These are phyloP conservation scores for Ogataea wickerhamii DNA, from an alignment of 805 yeast species.

Conservation along the genomic window DNA sequence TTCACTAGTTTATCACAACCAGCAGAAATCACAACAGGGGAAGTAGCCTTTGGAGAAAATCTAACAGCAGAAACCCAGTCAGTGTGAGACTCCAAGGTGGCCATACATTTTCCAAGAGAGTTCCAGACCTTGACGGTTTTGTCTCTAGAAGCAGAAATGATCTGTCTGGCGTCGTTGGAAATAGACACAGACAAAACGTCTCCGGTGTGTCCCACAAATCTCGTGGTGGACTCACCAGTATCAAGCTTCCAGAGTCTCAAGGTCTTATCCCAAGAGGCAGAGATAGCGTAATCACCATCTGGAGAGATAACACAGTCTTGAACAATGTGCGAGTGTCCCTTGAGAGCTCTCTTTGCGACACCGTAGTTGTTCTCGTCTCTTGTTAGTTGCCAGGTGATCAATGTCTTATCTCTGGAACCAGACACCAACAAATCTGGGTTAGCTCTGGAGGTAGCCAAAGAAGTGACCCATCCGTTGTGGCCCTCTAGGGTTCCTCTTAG, in stretches of 20 bases:
- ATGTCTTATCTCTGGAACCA: constrained; percentile 98
- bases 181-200: constrained; percentile 97
- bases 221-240: constrained; percentile 88
- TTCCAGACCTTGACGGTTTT: constrained; percentile 99
- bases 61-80: constrained; percentile 99
- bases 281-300: constrained; percentile 96
- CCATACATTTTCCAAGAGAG: constrained; percentile 95
- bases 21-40: constrained; percentile 85
- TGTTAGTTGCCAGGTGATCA: constrained; percentile 95
- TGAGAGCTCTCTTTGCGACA: constrained; percentile 94
- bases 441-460: constrained; percentile 96
- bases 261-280: constrained; percentile 99
- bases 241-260: constrained; percentile 97
- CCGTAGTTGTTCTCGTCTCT: constrained; percentile 97
- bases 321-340: constrained; percentile 99
- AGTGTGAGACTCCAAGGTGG: constrained; percentile 90
- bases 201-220: constrained; percentile 97
- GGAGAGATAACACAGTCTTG: constrained; percentile 97
- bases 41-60: constrained; percentile 85
- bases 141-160: constrained; percentile 98
- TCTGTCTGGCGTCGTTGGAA: constrained; percentile 94
- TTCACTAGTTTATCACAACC: constrained; percentile 98
- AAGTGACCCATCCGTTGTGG: constrained; percentile 96
- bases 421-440: constrained; percentile 98
- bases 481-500: constrained; percentile 99